Evolutionary conservation across 1,139 yeast genomes (phyloP).

Genomic region (Magnusiomyces clavatus): DNA sequence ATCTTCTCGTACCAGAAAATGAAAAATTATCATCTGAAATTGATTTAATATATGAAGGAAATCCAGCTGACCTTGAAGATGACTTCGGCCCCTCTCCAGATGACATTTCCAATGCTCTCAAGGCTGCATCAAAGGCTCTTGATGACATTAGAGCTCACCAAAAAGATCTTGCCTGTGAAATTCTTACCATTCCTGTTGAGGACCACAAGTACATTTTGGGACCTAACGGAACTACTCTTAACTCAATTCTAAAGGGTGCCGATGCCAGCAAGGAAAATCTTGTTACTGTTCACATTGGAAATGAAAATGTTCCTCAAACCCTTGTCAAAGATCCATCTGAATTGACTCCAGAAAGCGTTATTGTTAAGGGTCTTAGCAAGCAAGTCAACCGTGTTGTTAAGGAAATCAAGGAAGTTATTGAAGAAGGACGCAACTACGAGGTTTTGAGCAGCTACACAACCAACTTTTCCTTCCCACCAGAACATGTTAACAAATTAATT

Average conservation of each 20-base stretch:
- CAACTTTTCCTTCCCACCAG: constrained; percentile 54
- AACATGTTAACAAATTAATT: constrained; percentile 68
- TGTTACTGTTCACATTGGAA: constrained; percentile 25
- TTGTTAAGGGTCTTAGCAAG: constrained; percentile 52
- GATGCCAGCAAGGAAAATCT: constrained; percentile 18
- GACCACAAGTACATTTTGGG: constrained; percentile 56
- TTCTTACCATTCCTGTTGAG: constrained; percentile 43
- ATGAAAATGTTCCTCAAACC: constrained; percentile 16
- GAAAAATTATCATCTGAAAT: constrained; percentile 32
- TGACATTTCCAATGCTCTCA: constrained; percentile 30
- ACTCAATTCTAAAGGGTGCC: constrained; percentile 37
- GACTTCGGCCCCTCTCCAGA: constrained; percentile 42
- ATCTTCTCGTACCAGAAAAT: constrained; percentile 47
- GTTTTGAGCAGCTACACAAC: constrained; percentile 50
- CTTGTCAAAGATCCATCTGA: constrained; percentile 31
- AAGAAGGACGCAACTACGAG: constrained; percentile 58
- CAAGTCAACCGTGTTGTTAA: constrained; percentile 48
- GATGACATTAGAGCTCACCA: constrained; percentile 54
- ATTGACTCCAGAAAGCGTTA: constrained; percentile 44
- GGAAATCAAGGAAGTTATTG: constrained; percentile 48
- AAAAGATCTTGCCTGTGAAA: constrained; percentile 44
- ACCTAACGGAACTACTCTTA: constrained; percentile 41
- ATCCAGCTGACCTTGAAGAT: constrained; percentile 31
- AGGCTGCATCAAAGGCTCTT: constrained; percentile 44
- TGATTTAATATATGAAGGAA: constrained; percentile 36